Percentiles rank a stretch among this genome's conserved stretches.
These are phyloP conservation scores for Globisporangium viniferum DNA, from an alignment of 352 stramenopile genomes.

Conservation along the genomic window DNA sequence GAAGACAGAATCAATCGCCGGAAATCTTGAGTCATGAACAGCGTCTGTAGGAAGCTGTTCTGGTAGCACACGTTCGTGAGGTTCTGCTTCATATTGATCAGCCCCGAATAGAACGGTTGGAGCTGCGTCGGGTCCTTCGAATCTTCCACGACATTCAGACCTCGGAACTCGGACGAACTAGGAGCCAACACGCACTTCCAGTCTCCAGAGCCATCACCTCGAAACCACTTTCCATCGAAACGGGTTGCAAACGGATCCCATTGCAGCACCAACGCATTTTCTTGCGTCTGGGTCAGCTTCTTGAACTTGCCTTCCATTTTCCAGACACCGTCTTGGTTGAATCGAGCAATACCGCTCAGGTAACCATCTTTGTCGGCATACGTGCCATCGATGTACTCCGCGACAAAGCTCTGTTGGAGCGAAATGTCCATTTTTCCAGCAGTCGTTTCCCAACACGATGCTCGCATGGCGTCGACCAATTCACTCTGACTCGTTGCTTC, in stretches of 20 bases:
- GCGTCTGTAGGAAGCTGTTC: conserved; percentile 86
- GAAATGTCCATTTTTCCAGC: conserved; percentile 48
- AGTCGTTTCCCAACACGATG: conserved; percentile 70
- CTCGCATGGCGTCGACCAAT: conserved; percentile 26
- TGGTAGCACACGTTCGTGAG: conserved; percentile 90
- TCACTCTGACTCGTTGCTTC: conserved; percentile 31
- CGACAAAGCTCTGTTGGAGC: conserved; percentile 43
- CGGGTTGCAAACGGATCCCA: conserved; percentile 52
- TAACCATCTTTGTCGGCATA: conserved; percentile 74
- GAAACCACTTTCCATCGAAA: conserved; percentile 85
- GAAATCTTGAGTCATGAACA: conserved; percentile 87
- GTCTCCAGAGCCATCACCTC: conserved; percentile 73
- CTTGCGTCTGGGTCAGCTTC: conserved; percentile 59
- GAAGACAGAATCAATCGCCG: conserved; percentile 67
- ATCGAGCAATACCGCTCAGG: conserved; percentile 48
- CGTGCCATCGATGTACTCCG: conserved; percentile 64
- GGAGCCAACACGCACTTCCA: conserved; percentile 70
- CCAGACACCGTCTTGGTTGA: conserved; percentile 53
- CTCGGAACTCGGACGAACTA: conserved; percentile 59
- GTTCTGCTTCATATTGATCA: conserved; percentile 90
- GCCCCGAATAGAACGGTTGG: conserved; percentile 76
- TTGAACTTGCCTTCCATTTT: conserved; percentile 73
- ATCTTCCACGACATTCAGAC: conserved; percentile 38
- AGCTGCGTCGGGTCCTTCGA: conserved; percentile 33
- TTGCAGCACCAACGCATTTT: conserved; percentile 65